phyloP scores from a whole-genome alignment of 2,329 filamentous ascomycete species.

The Hymenoscyphus scutula region DNA sequence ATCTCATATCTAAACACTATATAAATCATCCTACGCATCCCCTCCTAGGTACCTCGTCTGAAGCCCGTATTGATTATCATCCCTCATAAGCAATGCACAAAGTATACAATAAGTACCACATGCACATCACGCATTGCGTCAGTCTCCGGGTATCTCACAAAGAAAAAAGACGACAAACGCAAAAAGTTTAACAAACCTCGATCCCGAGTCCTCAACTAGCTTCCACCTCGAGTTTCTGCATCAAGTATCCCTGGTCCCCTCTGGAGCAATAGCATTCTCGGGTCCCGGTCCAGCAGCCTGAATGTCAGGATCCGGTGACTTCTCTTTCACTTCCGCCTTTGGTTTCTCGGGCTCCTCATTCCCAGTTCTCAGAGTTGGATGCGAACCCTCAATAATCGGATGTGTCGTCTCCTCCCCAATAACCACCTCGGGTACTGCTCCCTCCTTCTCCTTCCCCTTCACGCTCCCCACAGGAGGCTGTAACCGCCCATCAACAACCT shows the following conservation, averaged over 20 bases:
- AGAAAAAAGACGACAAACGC: neutral
- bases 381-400: neutral
- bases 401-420: neutral
- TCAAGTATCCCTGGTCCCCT: conserved; percentile 21
- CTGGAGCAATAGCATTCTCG: conserved; percentile 30
- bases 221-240: neutral
- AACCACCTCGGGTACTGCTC: too few relatives aligned
- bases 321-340: neutral
- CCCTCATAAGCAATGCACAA: neutral
- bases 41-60: too few relatives aligned
- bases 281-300: conserved; percentile 24
- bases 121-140: neutral
- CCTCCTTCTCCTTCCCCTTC: neutral
- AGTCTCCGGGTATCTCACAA: neutral
- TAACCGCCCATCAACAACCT: neutral
- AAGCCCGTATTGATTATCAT: too few relatives aligned
- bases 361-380: neutral
- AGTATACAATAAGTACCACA: neutral
- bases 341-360: neutral
- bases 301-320: conserved; percentile 18
- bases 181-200: neutral
- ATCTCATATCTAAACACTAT: too few relatives aligned
- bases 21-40: too few relatives aligned
- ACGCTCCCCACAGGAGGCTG: neutral
- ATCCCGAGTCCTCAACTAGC: neutral